Conservation (phyloP, 495 filamentous ascomycete species). For the Parathielavia hyrcaniae region DNA sequence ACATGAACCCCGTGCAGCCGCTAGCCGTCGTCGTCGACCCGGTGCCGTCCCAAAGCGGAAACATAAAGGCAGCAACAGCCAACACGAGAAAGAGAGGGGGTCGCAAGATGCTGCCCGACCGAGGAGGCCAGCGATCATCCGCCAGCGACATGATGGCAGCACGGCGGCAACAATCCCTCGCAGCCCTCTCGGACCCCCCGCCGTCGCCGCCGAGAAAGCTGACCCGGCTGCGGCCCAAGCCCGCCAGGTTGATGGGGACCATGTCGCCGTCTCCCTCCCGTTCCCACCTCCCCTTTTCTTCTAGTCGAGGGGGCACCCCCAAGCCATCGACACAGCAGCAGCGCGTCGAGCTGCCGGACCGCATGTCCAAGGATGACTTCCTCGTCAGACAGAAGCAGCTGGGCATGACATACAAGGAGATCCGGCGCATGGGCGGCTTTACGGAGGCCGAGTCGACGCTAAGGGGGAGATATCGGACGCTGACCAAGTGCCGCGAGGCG, state of each 20-base stretch:
- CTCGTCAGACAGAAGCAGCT: constrained; percentile 56
- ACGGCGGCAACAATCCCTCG: neutral
- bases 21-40: neutral
- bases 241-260: neutral
- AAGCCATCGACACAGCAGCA: neutral
- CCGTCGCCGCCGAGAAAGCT: constrained; percentile 12
- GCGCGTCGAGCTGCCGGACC: constrained; percentile 15
- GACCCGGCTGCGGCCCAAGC: neutral
- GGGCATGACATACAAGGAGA: constrained; percentile 77
- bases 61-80: neutral
- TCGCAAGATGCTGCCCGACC: constrained; percentile 34
- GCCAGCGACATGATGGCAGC: constrained; percentile 5
- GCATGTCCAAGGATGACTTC: constrained; percentile 50
- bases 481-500: constrained; percentile 70
- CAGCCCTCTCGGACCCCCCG: neutral
- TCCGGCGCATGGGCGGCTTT: constrained; percentile 59
- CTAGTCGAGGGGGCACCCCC: too few species aligned
- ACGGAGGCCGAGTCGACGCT: constrained; percentile 82
- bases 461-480: constrained; percentile 67
- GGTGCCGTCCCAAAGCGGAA: neutral
- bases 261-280: neutral
- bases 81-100: too few species aligned
- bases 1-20: constrained; percentile 5
- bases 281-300: neutral
- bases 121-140: neutral